phyloP scores from a whole-genome alignment of 2,329 filamentous ascomycete genomes.

The Bretziella fagacearum region DNA sequence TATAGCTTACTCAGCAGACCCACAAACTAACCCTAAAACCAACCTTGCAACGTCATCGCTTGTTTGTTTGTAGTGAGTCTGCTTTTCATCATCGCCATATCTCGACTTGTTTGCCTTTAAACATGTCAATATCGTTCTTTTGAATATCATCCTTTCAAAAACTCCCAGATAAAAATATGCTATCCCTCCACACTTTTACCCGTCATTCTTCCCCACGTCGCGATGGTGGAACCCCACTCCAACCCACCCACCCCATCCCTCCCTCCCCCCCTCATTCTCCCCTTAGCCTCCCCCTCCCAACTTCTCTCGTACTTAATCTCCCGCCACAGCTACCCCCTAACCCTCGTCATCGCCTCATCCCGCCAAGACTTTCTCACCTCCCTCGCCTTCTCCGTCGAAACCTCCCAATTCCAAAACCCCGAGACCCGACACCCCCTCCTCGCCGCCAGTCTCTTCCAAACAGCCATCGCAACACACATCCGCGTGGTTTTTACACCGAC shows the following conservation, averaged over 20 bases:
- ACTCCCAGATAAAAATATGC: too few relatives aligned
- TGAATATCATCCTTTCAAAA: too few relatives aligned
- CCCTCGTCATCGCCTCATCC: slow-evolving; percentile 53
- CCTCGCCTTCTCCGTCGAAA: slow-evolving; percentile 26
- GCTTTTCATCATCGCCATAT: too few relatives aligned
- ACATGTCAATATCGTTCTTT: too few relatives aligned
- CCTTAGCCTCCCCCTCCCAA: slow-evolving; percentile 38
- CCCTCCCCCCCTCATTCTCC: slow-evolving; percentile 27
- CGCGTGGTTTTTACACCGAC: slow-evolving; percentile 57
- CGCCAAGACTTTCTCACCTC: slow-evolving; percentile 46
- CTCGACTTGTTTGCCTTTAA: too few relatives aligned
- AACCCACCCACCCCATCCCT: background rate
- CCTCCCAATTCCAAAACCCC: slow-evolving; percentile 12
- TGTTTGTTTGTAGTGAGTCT: too few relatives aligned
- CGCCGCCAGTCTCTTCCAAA: slow-evolving; percentile 47
- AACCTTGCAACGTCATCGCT: too few relatives aligned
- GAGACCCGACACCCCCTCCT: slow-evolving; percentile 27
- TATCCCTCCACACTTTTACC: too few relatives aligned
- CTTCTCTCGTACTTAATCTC: slow-evolving; percentile 49
- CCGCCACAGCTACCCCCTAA: slow-evolving; percentile 38
- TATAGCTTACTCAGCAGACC: too few relatives aligned
- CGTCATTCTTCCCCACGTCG: too few relatives aligned
- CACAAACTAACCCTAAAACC: too few relatives aligned
- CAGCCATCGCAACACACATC: slow-evolving; percentile 52
- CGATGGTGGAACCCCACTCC: too few relatives aligned